Base-by-base conservation (phyloP, 768 basidiomycete species). In the Russula vinacea region DNA sequence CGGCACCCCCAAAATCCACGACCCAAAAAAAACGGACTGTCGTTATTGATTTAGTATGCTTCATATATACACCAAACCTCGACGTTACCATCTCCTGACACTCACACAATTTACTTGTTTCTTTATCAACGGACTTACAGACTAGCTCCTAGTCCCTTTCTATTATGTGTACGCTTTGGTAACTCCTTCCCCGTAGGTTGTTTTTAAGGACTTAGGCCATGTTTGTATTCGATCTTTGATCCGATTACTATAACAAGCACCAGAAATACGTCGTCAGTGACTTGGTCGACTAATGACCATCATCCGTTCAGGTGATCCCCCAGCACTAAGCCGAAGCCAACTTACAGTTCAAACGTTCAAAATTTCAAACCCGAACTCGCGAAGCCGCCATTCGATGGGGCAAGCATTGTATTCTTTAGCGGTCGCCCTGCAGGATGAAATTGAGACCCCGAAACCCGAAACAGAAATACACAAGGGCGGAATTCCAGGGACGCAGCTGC, bases 21-120 rank as follows among this genome's bases (percentile, higher is more conserved):
- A 66, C 37, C n/a, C 40, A 16, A 14, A 60, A 39, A 39, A 47
- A 35, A 52, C 59, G 13, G 17, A 32, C 55, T 11, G 55, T 65
- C 39, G 33, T 26, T 57, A 22, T 56, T 57, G 32, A 50, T 60
- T 55, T 57, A 32, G 26, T 62, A 29, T 44, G 10, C 33, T 40
- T 55, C 53, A 14, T 60, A 9, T 47, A 52, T 13, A 33, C 17
- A 13, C 13, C 39, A 17, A 47, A 26, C 8, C 17, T 19, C 17
- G 14, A 29, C 29, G 3, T 26, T 10, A 16, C 26, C 19, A 32
- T 26, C 24, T 45, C 29, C 32, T 35, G 44, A 58, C 2, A 64
- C 32, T 54, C n/a, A 7, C 17, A 2, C 16, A 4, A 8, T 52
- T 45, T 13, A 60, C 29, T 60, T 55, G 37, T 49, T 40, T 47